Evolutionary conservation across 441 rosid genomes (phyloP).

Genomic region (Aleurites moluccanus): DNA sequence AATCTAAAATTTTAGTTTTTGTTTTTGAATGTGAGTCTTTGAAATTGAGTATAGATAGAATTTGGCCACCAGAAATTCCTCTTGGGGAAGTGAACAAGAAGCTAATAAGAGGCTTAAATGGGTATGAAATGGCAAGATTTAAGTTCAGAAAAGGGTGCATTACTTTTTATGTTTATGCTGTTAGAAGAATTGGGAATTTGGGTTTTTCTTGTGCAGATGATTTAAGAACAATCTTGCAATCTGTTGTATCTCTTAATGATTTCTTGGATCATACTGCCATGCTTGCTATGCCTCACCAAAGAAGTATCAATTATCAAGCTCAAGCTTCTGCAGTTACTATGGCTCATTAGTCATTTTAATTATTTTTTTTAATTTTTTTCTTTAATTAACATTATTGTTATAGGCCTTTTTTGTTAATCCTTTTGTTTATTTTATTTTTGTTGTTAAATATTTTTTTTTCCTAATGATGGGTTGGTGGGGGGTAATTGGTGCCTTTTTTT

Average conservation of each 20-base stretch:
- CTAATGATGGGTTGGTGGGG: conserved; percentile 11
- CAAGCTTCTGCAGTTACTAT: conserved; percentile 42
- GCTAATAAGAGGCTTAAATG: conserved; percentile 58
- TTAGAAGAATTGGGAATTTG: conserved; percentile 47
- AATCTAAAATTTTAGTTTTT: conserved; percentile 72
- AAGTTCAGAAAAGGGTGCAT: conserved; percentile 92
- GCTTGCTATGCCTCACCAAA: conserved; percentile 91
- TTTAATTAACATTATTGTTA: too few relatives aligned
- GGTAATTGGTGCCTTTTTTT: conserved; percentile 21
- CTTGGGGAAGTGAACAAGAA: conserved; percentile 87
- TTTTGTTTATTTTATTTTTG: conserved; percentile 5
- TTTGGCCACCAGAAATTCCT: conserved; percentile 84
- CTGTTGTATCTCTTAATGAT: conserved; percentile 83
- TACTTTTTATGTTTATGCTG: conserved; percentile 89
- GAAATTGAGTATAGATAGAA: conserved; percentile 51
- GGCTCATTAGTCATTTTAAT: conserved; percentile 53
- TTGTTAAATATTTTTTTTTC: not conserved
- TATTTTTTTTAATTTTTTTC: conserved; percentile 7
- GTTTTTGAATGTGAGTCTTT: conserved; percentile 80
- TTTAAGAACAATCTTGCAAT: conserved; percentile 64
- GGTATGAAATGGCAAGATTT: conserved; percentile 87
- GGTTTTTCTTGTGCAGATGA: conserved; percentile 79
- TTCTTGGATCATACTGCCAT: conserved; percentile 95
- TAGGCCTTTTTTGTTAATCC: too few relatives aligned
- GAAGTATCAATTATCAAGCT: conserved; percentile 53